Base-by-base conservation (phyloP, 257 asterid genomes). In the Solanum piurae region DNA sequence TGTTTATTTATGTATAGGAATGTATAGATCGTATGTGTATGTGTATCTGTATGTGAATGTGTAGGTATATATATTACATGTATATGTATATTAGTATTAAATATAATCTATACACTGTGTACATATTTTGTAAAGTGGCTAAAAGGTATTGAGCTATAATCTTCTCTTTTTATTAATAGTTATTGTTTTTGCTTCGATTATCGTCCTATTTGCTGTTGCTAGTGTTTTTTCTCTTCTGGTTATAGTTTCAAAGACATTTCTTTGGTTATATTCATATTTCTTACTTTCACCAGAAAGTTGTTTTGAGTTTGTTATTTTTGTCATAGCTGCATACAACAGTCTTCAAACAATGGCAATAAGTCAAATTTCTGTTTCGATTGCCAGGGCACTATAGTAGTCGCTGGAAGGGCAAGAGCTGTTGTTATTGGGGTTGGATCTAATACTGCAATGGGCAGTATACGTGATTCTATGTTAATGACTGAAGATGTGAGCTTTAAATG, bases 381-480 rank as follows among this genome's bases (percentile, higher is more conserved):
- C 71, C 93, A 97, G 99, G 99, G 99, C 86, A 97, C 99, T 79
- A 88, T 94, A 84, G 99, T 96, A 83, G 99, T 94, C 83, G 94
- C 97, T 90, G 99, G 99, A 87, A 93, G 99, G 92, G 98, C 99
- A 79, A 97, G 95, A 88, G 97, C 99, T 87, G 92, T 96, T 86
- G 99, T 97, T 46, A 89, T 92, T 87, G 99, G 95, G 84, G 98
- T 96, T 91, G 99, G 99, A 92, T 92, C 99, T 87, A 97, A 96
- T 92, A 97, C 99, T 89, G 99, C 99, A 85, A 97, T 97, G 99
- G 99, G 99, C 85, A 96, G 94, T 93, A 97, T 97, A 89, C 98
- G 98, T 9, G 99, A 97, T 89, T 95, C 98, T 87, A 97, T 97
- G 99, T 89, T 97, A 92, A 96, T 90, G 86, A 94, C 99, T 27